Conservation (phyloP, 805 yeast species). For the Schwanniomyces pseudopolymorphus region DNA sequence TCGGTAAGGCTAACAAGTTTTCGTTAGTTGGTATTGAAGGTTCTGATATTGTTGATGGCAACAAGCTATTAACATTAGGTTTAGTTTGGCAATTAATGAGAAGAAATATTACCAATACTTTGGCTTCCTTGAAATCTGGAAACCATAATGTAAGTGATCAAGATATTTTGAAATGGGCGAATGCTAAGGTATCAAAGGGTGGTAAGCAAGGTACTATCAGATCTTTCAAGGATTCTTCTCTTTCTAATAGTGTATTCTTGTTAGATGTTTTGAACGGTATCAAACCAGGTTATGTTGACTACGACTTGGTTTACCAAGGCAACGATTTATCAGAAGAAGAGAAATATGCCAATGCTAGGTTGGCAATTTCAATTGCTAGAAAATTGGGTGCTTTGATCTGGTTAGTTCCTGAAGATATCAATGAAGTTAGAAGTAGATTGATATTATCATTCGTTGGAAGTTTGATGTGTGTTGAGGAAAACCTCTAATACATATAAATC, state of each 20-base stretch:
- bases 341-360: slow-evolving; percentile 87
- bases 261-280: slow-evolving; percentile 89
- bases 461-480: slow-evolving; percentile 60
- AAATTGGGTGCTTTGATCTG: slow-evolving; percentile 96
- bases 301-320: slow-evolving; percentile 83
- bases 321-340: slow-evolving; percentile 68
- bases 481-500: slow-evolving; percentile 11
- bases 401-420: slow-evolving; percentile 99
- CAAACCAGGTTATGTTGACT: slow-evolving; percentile 97
- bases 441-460: slow-evolving; percentile 94
- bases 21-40: slow-evolving; percentile 98
- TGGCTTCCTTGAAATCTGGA: slow-evolving; percentile 64
- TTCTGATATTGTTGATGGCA: slow-evolving; percentile 93
- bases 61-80: slow-evolving; percentile 82
- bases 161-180: slow-evolving; percentile 94
- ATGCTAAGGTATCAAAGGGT: slow-evolving; percentile 78
- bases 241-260: slow-evolving; percentile 77
- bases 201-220: slow-evolving; percentile 74
- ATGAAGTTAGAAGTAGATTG: slow-evolving; percentile 91
- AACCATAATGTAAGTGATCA: slow-evolving; percentile 64
- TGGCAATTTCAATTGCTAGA: slow-evolving; percentile 97
- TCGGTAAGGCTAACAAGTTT: slow-evolving; percentile 89
- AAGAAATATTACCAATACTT: slow-evolving; percentile 84
- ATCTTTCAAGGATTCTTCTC: slow-evolving; percentile 79
- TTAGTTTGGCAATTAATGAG: slow-evolving; percentile 99